Conservation (phyloP, 192 early-diverging fungal species). For the Chytriomyces sp. region DNA sequence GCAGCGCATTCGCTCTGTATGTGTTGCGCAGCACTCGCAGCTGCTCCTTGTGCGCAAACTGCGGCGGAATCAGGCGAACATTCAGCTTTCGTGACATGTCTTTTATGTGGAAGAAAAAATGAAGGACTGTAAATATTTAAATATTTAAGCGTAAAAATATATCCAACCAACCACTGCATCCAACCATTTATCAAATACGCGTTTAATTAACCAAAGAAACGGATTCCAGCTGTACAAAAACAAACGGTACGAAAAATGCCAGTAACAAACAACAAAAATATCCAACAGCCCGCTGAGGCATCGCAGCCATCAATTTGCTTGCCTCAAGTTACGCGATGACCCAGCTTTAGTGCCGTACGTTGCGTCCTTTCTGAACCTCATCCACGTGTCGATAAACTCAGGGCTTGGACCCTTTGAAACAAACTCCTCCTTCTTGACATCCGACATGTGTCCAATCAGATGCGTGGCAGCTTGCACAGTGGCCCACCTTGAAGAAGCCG, state of each 20-base stretch:
- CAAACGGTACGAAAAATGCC: not conserved
- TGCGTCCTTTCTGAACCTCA: constrained; percentile 49
- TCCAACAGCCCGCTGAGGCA: not conserved
- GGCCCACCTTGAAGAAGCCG: constrained; percentile 38
- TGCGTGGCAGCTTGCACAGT: constrained; percentile 49
- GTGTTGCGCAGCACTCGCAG: constrained; percentile 8
- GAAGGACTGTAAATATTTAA: no score
- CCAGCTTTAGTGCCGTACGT: constrained; percentile 10
- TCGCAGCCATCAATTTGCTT: not conserved
- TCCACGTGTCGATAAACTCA: constrained; percentile 51
- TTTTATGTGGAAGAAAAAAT: not conserved
- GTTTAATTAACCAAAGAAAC: no score
- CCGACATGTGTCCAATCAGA: constrained; percentile 49
- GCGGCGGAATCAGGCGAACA: not conserved
- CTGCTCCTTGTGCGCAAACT: not conserved
- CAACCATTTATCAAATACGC: no score
- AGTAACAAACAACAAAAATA: not conserved
- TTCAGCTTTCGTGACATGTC: not conserved
- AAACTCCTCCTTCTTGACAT: constrained; percentile 41
- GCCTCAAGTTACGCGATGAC: not conserved
- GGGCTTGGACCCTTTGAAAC: constrained; percentile 38
- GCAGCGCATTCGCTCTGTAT: constrained; percentile 14
- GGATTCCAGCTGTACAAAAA: not conserved
- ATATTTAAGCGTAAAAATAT: no score
- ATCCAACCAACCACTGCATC: no score